phyloP scores from a whole-genome alignment of 768 basidiomycete species.

The Termitomyces sp. region DNA sequence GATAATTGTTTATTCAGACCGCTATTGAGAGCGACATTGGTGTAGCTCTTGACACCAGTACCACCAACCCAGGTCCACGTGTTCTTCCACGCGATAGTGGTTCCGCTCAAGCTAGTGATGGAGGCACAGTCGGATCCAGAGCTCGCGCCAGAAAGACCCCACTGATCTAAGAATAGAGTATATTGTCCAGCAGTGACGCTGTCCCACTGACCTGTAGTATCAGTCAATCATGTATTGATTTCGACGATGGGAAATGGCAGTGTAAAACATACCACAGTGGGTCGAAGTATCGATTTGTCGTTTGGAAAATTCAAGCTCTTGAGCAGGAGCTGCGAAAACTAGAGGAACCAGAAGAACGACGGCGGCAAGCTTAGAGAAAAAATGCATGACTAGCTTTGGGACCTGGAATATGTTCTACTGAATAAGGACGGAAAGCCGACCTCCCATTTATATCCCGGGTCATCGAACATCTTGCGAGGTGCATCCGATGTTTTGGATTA shows the following conservation, averaged over 20 bases:
- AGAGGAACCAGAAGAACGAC: conserved; percentile 24
- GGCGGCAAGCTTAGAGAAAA: conserved; percentile 20
- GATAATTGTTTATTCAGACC: conserved; percentile 49
- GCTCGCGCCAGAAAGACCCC: conserved; percentile 32
- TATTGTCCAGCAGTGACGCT: conserved; percentile 38
- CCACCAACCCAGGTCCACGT: conserved; percentile 51
- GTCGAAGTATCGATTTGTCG: conserved; percentile 30
- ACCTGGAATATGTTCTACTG: background rate
- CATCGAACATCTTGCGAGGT: conserved; percentile 7
- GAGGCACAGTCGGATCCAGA: conserved; percentile 49
- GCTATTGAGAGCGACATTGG: conserved; percentile 46
- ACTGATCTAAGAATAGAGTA: conserved; percentile 43
- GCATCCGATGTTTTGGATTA: conserved; percentile 9
- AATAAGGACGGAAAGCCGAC: background rate
- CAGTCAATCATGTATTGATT: background rate
- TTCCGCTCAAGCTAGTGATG: conserved; percentile 35
- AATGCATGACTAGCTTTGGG: conserved; percentile 12
- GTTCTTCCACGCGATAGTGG: conserved; percentile 43
- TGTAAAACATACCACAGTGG: conserved; percentile 27
- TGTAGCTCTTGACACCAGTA: conserved; percentile 52
- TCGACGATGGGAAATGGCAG: background rate
- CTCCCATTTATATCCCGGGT: conserved; percentile 4
- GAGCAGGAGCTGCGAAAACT: conserved; percentile 23
- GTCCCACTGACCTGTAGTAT: conserved; percentile 45
- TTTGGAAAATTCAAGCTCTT: conserved; percentile 16